Base-by-base conservation (phyloP, 345 rosid species). In the Cardamine resedifolia region DNA sequence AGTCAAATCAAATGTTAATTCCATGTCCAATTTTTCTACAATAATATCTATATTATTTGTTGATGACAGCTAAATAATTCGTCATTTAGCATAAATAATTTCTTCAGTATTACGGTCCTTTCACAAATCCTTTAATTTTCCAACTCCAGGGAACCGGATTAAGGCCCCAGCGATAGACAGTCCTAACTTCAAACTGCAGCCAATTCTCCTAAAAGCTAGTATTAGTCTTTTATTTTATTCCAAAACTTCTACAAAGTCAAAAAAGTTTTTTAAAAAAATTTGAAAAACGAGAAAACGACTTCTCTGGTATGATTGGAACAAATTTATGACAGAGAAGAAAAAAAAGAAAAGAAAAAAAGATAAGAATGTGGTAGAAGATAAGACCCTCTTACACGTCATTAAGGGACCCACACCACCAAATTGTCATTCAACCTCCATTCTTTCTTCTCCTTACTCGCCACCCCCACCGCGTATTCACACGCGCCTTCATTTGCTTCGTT, bases 311-410 rank as follows among this genome's bases (percentile, higher is more conserved):
- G 64, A 72, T 63, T 39, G 57, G 57, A 44, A 72, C 70, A 44
- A 15, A 28, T n/a, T 63, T 28, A 72, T 28, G 2, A 38, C 5
- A 20, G 43, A 38, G 33, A 48, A 14, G 52, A 5, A 28, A 6
- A 30, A 30, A 30, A 30, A 3, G 2, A 18, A 11, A 7, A 10
- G n/a, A 8, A 2, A 3, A 14, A 18, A n/a, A 52, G 65, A 73
- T 31, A 73, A 73, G 64, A 64, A 64, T 44, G 65, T 45, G 38
- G 66, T 45, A 64, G 67, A 74, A 73, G 77, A 64, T 64, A 64
- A 72, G 64, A 36, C 56, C 64, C 48, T 34, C 62, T n/a, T 56
- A 64, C 71, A 33, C 77, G 77, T 72, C 64, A 63, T 28, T 34
- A 2, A 14, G 58, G 71, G 63, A 23, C 77, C 77, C 69, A 62